A percentile compares a stretch with the other conserved stretches of the same genome.
Conservation (phyloP, 768 basidiomycete species). For the Baorangia bicolor region DNA sequence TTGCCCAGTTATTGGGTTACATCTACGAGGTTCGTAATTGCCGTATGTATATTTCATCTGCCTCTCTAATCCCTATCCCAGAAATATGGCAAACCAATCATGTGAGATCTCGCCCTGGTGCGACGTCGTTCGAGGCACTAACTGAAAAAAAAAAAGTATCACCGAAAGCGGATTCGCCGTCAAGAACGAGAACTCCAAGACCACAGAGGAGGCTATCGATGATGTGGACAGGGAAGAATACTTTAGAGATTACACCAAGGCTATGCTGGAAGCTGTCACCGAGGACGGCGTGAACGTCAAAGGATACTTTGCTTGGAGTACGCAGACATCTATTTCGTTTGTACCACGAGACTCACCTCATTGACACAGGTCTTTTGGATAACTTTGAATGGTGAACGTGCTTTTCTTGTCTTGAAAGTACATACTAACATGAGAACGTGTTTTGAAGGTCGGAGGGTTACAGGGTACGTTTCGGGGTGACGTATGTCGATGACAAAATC, state of each 20-base stretch:
- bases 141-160: too few species aligned
- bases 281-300: conserved; percentile 69
- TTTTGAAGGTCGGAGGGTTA: conserved; percentile 61
- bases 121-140: too few species aligned
- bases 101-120: too few species aligned
- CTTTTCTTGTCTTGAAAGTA: too few species aligned
- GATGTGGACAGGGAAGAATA: conserved; percentile 67
- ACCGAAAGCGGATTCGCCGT: conserved; percentile 79
- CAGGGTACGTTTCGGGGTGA: conserved; percentile 66
- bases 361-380: conserved; percentile 61
- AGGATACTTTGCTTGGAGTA: conserved; percentile 75
- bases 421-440: too few species aligned
- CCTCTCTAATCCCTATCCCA: too few species aligned
- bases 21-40: too few species aligned
- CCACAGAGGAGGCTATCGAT: conserved; percentile 53
- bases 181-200: conserved; percentile 57
- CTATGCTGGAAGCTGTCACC: conserved; percentile 54
- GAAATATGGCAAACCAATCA: too few species aligned
- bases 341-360: neutral
- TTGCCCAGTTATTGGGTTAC: too few species aligned
- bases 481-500: conserved; percentile 71
- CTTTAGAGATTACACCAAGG: conserved; percentile 58
- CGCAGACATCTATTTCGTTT: conserved; percentile 21
- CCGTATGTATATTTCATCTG: too few species aligned
- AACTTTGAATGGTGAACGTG: conserved; percentile 65